phyloP scores from a whole-genome alignment of 108 stramenopile genomes.

The Cyclotella distinguenda region DNA sequence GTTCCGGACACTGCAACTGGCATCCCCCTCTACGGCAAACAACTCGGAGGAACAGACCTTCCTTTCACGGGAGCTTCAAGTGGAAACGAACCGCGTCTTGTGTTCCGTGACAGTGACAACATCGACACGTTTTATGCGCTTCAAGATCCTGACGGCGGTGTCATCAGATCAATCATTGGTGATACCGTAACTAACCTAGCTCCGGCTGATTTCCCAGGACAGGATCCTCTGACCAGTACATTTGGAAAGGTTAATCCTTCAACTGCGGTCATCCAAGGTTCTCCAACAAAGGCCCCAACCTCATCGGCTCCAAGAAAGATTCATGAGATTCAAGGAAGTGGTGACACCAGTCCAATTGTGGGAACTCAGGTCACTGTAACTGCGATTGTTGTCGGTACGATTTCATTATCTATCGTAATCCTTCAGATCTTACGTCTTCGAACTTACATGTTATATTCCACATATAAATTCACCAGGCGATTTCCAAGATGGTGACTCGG shows the following conservation, averaged over 20 bases:
- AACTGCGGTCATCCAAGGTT: background rate
- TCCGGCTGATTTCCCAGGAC: background rate
- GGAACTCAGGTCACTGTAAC: background rate
- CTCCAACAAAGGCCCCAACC: background rate
- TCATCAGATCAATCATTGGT: background rate
- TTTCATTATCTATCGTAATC: background rate
- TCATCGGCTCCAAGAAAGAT: background rate
- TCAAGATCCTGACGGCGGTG: background rate
- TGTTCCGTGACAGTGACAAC: background rate
- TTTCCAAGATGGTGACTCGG: slow-evolving; percentile 32
- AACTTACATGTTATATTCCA: background rate
- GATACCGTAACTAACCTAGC: background rate
- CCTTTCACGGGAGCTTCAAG: slow-evolving; percentile 8
- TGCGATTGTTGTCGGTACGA: slow-evolving; percentile 8
- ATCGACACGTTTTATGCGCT: background rate
- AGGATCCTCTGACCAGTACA: background rate
- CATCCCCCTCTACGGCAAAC: background rate
- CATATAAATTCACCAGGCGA: slow-evolving; percentile 14
- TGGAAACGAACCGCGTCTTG: slow-evolving; percentile 1
- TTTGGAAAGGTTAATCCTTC: slow-evolving; percentile 12
- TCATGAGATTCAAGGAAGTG: background rate
- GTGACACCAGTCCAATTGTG: background rate
- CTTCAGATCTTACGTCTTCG: background rate
- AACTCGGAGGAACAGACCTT: slow-evolving; percentile 2
- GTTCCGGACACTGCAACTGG: background rate